Evolutionary conservation across 2,329 filamentous ascomycete genomes (phyloP).

Genomic region (Paraphoma sp.): DNA sequence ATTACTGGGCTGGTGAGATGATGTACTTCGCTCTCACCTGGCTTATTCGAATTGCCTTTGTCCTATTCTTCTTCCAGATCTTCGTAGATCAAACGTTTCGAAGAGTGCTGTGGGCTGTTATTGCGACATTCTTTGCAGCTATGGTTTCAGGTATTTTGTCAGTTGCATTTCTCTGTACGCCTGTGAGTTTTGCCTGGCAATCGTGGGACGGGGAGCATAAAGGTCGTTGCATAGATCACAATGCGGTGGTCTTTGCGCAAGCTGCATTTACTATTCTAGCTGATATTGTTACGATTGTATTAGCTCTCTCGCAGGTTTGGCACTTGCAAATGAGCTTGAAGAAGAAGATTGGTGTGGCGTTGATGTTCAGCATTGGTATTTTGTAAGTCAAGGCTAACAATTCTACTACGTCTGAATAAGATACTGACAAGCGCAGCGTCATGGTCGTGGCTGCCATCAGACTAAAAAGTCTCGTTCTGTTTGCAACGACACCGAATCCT

Average conservation of each 20-base stretch:
- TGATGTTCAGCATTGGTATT: slow-evolving; percentile 46
- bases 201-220: slow-evolving; percentile 33
- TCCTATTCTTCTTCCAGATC: slow-evolving; percentile 36
- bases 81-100: slow-evolving; percentile 27
- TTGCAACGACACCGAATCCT: slow-evolving; percentile 49
- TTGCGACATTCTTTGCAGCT: slow-evolving; percentile 24
- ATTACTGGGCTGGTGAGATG: slow-evolving; percentile 40
- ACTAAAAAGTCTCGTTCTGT: slow-evolving; percentile 48
- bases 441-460: slow-evolving; percentile 52
- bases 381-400: slow-evolving; percentile 32
- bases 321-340: slow-evolving; percentile 36
- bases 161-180: slow-evolving; percentile 35
- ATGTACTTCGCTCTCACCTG: slow-evolving; percentile 28
- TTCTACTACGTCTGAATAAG: background rate
- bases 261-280: slow-evolving; percentile 39
- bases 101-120: slow-evolving; percentile 9
- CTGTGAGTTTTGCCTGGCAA: slow-evolving; percentile 39
- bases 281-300: slow-evolving; percentile 32
- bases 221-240: slow-evolving; percentile 43
- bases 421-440: slow-evolving; percentile 42
- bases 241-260: slow-evolving; percentile 36
- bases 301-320: slow-evolving; percentile 41
- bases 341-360: slow-evolving; percentile 44
- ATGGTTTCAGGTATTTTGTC: slow-evolving; percentile 26
- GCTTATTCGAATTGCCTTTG: background rate